Percentiles rank a stretch among this genome's conserved stretches.
Conservation (phyloP, 169 alveolate genomes). For the Eimeria zaria region DNA sequence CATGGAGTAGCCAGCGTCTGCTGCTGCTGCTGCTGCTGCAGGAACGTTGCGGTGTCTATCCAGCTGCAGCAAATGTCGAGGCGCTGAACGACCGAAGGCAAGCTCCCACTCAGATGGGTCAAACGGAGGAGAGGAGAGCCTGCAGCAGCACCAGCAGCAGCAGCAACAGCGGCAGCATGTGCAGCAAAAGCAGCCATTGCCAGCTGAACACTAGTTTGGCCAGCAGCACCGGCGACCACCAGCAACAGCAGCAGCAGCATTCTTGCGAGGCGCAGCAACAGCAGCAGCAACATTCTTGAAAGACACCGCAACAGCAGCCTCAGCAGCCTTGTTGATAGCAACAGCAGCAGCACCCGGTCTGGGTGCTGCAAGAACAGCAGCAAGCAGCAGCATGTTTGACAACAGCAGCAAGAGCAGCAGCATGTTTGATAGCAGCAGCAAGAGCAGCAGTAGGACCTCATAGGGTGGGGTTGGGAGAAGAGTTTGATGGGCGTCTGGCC, state of each 20-base stretch:
- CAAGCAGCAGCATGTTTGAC: not conserved
- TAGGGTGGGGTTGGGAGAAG: conserved; percentile 93
- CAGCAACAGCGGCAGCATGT: not conserved
- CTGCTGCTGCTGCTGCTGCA: conserved; percentile 7
- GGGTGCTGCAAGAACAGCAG: not conserved
- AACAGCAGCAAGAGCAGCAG: not conserved
- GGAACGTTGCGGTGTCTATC: conserved; percentile 13
- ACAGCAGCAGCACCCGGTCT: not conserved
- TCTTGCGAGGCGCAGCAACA: too few relatives aligned
- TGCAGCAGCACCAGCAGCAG: conserved; percentile 53
- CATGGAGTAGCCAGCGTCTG: conserved; percentile 45
- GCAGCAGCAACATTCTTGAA: not conserved
- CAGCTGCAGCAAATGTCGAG: conserved; percentile 34
- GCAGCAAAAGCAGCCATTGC: not conserved
- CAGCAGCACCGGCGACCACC: not conserved
- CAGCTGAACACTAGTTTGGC: not conserved
- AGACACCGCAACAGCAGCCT: not conserved
- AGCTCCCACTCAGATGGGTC: conserved; percentile 71
- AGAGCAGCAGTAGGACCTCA: conserved; percentile 71
- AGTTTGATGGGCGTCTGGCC: conserved; percentile 96
- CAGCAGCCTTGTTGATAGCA: not conserved
- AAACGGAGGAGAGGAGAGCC: conserved; percentile 76
- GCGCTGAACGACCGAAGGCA: conserved; percentile 60
- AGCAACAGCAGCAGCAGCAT: not conserved
- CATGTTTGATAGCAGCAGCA: conserved; percentile 9